Evolutionary conservation across 164 flowering plant genomes (phyloP), one percentile per base, ranked within the genome.

Genomic region (Piper betle): DNA sequence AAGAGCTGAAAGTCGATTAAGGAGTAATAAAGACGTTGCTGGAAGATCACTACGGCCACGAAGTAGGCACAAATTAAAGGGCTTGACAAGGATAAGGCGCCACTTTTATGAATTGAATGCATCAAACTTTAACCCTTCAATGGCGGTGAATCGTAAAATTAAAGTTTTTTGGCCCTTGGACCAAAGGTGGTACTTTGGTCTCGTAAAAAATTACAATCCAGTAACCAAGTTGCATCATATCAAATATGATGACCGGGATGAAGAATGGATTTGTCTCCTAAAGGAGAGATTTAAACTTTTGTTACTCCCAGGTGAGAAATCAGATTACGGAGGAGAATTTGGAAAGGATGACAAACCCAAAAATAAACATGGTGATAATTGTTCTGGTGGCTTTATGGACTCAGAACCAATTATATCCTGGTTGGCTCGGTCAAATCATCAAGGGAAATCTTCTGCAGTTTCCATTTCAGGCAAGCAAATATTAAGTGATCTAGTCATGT

Each of bases 91-190:
- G 74, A 84, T 41, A 65, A 77, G 97, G 65, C 94, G 97, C 3
- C 96, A 87, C 65, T 94, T 85, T 66, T 91, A 88, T 73, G 97
- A 94, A 69, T 66, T 94, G 48, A 53, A 68, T 25, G 70, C 70
- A 42, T 62, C 69, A 33, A 82, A 85, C 56, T 61, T 84, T 60
- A 91, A 91, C 80, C 81, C 85, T 0, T 55, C 59, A 58, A 91
- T 96, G 99, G 82, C 83, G 39, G 56, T 94, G 69, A 86, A 91
- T 62, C 71, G 77, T 52, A 80, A 78, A 71, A 88, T 91, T 66
- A 91, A 91, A 72, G 82, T 94, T 17, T 88, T 83, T 72, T 88
- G 99, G 99, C 99, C 99, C 55, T 72, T 91, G 82, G 99, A 94
- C 66, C 68, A 88, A 77, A 82, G 79, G 65, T 94, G 99, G 99